phyloP scores from a whole-genome alignment of 805 yeast genomes.

The Starmerella kuoi region DNA sequence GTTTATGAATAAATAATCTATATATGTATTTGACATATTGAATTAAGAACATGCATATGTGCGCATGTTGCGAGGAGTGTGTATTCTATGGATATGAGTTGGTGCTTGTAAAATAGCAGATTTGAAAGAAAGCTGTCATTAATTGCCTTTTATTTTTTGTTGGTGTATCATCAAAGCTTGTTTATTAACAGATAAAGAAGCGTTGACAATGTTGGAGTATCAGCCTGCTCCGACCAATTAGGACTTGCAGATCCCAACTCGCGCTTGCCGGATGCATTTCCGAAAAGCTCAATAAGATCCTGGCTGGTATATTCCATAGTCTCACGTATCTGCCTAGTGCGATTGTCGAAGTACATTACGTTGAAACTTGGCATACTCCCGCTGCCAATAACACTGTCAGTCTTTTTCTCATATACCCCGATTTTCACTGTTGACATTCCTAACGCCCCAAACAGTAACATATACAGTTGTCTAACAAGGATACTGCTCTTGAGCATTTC shows the following conservation, averaged over 20 bases:
- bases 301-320: conserved; percentile 2
- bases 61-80: no score
- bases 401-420: conserved; percentile 13
- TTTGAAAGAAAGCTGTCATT: no score
- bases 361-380: conserved; percentile 16
- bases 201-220: conserved; percentile 6
- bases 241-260: background rate
- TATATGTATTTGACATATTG: no score
- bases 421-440: conserved; percentile 15
- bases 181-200: conserved; percentile 6
- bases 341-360: conserved; percentile 9
- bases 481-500: conserved; percentile 27
- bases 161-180: no score
- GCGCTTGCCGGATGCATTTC: background rate
- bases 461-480: conserved; percentile 39
- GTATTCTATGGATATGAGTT: no score
- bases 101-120: no score
- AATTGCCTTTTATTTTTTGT: no score
- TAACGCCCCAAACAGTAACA: conserved; percentile 32
- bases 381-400: conserved; percentile 17
- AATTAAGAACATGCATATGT: no score
- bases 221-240: conserved; percentile 1
- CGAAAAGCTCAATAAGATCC: conserved; percentile 6
- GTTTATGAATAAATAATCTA: no score
- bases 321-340: conserved; percentile 3